phyloP scores from a whole-genome alignment of 148 eudicot species.

The Cornus controversa region DNA sequence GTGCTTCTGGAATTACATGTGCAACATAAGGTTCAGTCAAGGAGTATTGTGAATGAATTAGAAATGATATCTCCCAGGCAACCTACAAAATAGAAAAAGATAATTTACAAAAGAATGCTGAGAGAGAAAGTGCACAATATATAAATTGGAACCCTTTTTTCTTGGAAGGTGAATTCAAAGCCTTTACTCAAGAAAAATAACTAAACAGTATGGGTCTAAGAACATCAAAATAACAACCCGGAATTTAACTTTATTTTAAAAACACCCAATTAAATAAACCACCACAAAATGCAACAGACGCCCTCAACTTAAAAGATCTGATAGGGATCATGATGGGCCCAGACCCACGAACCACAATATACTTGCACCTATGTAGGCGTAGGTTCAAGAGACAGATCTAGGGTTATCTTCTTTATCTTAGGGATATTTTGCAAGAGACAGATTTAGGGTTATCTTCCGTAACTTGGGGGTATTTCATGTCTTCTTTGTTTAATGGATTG shows the following conservation, averaged over 20 bases:
- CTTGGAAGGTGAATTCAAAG: too few relatives aligned
- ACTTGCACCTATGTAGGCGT: too few relatives aligned
- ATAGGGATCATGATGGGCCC: too few relatives aligned
- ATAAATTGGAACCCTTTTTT: neutral
- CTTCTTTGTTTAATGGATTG: too few relatives aligned
- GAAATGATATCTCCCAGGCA: slow-evolving; percentile 68
- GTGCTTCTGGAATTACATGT: slow-evolving; percentile 43
- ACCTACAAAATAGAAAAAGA: slow-evolving; percentile 43
- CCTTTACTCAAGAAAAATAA: neutral
- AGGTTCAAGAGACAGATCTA: too few relatives aligned
- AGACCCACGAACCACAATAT: too few relatives aligned
- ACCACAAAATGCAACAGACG: neutral
- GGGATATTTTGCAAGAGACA: too few relatives aligned
- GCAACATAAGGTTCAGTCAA: slow-evolving; percentile 86
- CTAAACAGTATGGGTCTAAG: neutral
- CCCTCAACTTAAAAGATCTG: too few relatives aligned
- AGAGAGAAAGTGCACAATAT: neutral
- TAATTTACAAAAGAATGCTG: neutral
- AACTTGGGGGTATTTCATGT: too few relatives aligned
- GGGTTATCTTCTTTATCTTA: too few relatives aligned
- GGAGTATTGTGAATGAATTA: slow-evolving; percentile 51
- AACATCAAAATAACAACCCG: neutral
- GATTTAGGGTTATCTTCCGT: too few relatives aligned
- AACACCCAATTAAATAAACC: neutral
- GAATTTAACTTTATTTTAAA: neutral